A percentile compares a stretch with the other conserved stretches of the same genome.
phyloP scores from a whole-genome alignment of 768 basidiomycete genomes.

The Boletus vermiculosoides region DNA sequence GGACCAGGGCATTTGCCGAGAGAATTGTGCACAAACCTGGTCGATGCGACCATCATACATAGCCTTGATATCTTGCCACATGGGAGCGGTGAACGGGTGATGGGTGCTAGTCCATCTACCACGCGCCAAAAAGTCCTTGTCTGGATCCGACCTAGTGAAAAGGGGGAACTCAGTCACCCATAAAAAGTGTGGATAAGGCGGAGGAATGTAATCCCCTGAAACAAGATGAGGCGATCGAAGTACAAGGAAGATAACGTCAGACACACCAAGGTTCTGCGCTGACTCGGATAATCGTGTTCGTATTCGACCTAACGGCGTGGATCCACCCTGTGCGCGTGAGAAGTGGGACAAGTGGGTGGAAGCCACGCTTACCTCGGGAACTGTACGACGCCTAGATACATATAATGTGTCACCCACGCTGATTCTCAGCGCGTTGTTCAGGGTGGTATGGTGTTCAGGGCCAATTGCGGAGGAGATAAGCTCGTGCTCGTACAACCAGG shows the following conservation, averaged over 20 bases:
- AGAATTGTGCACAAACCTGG: conserved; percentile 37
- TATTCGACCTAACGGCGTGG: conserved; percentile 73
- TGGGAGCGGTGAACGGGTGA: conserved; percentile 96
- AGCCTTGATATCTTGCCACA: conserved; percentile 81
- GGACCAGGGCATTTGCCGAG: not conserved
- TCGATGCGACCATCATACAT: conserved; percentile 71
- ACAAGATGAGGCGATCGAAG: conserved; percentile 11
- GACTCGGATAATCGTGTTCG: conserved; percentile 65
- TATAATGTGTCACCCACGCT: conserved; percentile 55
- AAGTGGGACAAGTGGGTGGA: conserved; percentile 3
- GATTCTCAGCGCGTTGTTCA: conserved; percentile 45
- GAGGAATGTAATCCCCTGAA: conserved; percentile 56
- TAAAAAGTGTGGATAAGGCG: conserved; percentile 72
- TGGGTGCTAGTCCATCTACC: conserved; percentile 93
- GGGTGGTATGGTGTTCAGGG: conserved; percentile 28
- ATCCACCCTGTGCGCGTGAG: conserved; percentile 66
- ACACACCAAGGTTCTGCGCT: conserved; percentile 62
- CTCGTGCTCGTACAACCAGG: conserved; percentile 47
- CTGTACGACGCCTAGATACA: conserved; percentile 50
- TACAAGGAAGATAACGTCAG: conserved; percentile 8
- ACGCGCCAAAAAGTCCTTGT: conserved; percentile 82
- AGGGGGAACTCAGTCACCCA: conserved; percentile 97
- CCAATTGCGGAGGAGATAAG: conserved; percentile 23
- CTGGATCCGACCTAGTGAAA: conserved; percentile 81
- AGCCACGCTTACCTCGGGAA: conserved; percentile 47